Percentiles rank a stretch among this genome's conserved stretches.
These are phyloP conservation scores for Ascochyta viciae-villosae DNA, from an alignment of 2,329 filamentous ascomycete genomes.

Conservation along the genomic window DNA sequence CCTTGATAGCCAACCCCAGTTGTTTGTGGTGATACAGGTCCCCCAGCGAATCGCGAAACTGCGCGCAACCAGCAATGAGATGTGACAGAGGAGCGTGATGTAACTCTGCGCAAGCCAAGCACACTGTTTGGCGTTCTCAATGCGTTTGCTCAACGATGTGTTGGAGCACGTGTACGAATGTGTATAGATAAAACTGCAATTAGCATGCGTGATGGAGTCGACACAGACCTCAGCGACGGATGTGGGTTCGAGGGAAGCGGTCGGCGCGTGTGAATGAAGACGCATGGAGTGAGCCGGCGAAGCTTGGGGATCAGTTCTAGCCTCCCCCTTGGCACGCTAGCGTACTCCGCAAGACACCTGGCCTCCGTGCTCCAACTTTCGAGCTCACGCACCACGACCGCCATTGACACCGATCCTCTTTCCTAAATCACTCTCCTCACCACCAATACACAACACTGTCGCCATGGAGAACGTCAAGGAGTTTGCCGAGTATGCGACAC, in stretches of 20 bases:
- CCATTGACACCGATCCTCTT: slow-evolving; percentile 16
- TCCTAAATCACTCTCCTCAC: not conserved
- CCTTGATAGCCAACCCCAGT: slow-evolving; percentile 29
- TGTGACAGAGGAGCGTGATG: slow-evolving; percentile 22
- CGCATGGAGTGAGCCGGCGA: slow-evolving; percentile 21
- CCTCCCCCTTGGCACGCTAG: slow-evolving; percentile 21
- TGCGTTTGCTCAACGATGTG: not conserved
- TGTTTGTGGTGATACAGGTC: slow-evolving; percentile 34
- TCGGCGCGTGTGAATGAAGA: slow-evolving; percentile 21
- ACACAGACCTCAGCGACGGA: slow-evolving; percentile 1
- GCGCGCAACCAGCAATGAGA: slow-evolving; percentile 35
- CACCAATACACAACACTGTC: slow-evolving; percentile 20
- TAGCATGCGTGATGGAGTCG: not conserved
- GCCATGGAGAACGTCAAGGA: slow-evolving; percentile 75
- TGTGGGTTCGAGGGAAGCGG: slow-evolving; percentile 20
- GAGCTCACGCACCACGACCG: slow-evolving; percentile 22
- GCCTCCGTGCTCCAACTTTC: slow-evolving; percentile 30
- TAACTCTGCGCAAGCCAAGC: slow-evolving; percentile 19
- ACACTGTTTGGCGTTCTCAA: slow-evolving; percentile 15
- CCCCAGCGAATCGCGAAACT: slow-evolving; percentile 30
- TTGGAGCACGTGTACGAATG: slow-evolving; percentile 5
- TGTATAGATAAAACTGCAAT: not conserved
- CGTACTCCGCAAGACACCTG: slow-evolving; percentile 36
- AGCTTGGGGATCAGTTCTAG: slow-evolving; percentile 4
- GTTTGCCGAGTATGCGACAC: slow-evolving; percentile 63